Conservation (phyloP, 2,329 filamentous ascomycete species). For the Grosmannia clavigera region DNA sequence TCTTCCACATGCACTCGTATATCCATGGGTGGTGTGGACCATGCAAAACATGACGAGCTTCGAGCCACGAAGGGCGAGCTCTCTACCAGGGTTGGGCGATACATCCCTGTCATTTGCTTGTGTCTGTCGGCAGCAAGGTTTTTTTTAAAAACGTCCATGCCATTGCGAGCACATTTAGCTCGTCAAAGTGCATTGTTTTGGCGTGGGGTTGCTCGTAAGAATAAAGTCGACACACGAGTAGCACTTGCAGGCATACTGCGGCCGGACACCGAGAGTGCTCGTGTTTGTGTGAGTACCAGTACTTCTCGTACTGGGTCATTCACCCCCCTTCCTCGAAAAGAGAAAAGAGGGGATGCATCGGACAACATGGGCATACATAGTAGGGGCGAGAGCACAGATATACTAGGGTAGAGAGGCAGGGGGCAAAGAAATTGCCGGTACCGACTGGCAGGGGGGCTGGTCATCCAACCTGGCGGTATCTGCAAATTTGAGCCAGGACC, state of each 20-base stretch:
- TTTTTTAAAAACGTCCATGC: background rate
- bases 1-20: no score
- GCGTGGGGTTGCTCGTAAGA: background rate
- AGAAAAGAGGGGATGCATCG: no score
- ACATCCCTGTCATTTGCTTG: background rate
- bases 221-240: no score
- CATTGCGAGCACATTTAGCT: background rate
- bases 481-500: conserved; percentile 3
- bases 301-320: no score
- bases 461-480: background rate
- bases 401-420: background rate
- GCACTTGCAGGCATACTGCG: no score
- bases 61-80: background rate
- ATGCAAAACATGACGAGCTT: background rate
- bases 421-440: background rate
- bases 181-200: background rate
- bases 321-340: no score
- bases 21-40: background rate
- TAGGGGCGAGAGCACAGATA: background rate
- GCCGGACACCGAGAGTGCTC: background rate
- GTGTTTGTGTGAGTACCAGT: background rate
- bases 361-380: no score
- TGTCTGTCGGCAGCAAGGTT: background rate
- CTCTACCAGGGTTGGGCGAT: background rate
- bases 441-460: background rate